A percentile compares a stretch with the other conserved stretches of the same genome.
phyloP scores from a whole-genome alignment of 1,139 yeast genomes.

The Fermentozyma sake region DNA sequence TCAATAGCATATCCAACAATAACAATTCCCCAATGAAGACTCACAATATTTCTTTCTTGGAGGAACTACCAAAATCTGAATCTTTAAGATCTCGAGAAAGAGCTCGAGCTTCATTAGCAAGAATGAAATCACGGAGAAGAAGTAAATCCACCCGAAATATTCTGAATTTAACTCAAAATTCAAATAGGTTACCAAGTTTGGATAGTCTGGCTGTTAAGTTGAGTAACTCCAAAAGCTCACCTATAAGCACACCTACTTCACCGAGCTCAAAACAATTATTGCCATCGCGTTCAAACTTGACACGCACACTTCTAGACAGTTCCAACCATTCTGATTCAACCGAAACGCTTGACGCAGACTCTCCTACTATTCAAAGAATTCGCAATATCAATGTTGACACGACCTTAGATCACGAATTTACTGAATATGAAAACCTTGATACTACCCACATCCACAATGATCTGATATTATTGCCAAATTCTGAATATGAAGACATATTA shows the following conservation, averaged over 20 bases:
- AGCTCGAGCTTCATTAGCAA: conserved; percentile 61
- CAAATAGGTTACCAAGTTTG: conserved; percentile 19
- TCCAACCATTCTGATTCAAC: neutral
- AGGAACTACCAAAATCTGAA: conserved; percentile 28
- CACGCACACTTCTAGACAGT: neutral
- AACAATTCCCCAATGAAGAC: conserved; percentile 1
- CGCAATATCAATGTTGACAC: neutral
- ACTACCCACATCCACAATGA: neutral
- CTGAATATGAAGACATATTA: conserved; percentile 4
- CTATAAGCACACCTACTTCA: conserved; percentile 8
- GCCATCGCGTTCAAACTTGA: neutral
- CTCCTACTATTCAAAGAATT: too few relatives aligned
- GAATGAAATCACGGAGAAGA: conserved; percentile 58
- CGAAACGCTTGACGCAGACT: conserved; percentile 1
- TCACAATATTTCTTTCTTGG: conserved; percentile 17
- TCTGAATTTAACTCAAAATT: conserved; percentile 24
- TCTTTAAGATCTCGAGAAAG: conserved; percentile 50
- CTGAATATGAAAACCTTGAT: conserved; percentile 1
- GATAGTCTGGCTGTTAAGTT: conserved; percentile 5
- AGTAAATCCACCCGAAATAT: conserved; percentile 42
- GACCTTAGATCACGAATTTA: neutral
- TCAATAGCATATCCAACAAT: neutral
- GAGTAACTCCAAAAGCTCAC: conserved; percentile 5
- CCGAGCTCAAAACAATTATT: conserved; percentile 6
- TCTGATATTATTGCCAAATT: neutral